These are phyloP conservation scores for Yamadazyma philogaea DNA, from an alignment of 805 yeast species.

Conservation along the genomic window DNA sequence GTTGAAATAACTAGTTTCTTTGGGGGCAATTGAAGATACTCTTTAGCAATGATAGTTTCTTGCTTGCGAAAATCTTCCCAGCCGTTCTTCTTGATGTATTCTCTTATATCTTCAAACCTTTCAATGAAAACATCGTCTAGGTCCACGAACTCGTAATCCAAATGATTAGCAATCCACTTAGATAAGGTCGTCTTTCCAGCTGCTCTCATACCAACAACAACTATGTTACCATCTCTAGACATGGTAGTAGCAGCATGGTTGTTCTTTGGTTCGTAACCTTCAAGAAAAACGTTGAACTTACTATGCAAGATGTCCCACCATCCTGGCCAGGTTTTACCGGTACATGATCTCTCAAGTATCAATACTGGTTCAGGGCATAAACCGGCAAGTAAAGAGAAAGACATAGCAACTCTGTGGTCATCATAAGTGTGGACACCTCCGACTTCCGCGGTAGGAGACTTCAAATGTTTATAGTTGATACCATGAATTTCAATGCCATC, in stretches of 20 bases:
- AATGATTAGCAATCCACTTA: constrained; percentile 65
- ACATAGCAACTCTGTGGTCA: constrained; percentile 98
- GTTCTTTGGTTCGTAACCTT: constrained; percentile 61
- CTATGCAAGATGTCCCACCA: constrained; percentile 96
- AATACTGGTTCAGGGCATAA: constrained; percentile 59
- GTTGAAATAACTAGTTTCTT: constrained; percentile 74
- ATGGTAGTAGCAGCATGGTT: constrained; percentile 8
- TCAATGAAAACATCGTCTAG: constrained; percentile 71
- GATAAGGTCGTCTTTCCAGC: constrained; percentile 92
- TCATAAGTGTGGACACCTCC: constrained; percentile 78
- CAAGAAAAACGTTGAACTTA: constrained; percentile 58
- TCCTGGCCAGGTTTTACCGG: constrained; percentile 99
- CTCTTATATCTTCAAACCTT: constrained; percentile 52
- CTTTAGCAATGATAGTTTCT: constrained; percentile 58
- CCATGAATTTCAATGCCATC: constrained; percentile 93
- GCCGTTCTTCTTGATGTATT: constrained; percentile 60
- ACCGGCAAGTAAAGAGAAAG: constrained; percentile 85
- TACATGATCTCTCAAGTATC: constrained; percentile 84
- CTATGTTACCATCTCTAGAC: constrained; percentile 52
- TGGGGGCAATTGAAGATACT: constrained; percentile 39
- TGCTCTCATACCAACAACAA: constrained; percentile 96
- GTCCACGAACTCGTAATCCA: constrained; percentile 71
- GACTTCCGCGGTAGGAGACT: constrained; percentile 47
- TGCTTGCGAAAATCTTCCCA: constrained; percentile 84
- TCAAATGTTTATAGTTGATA: constrained; percentile 46